Conservation (phyloP, 2,329 filamentous ascomycete genomes). For the Fusarium sp. region DNA sequence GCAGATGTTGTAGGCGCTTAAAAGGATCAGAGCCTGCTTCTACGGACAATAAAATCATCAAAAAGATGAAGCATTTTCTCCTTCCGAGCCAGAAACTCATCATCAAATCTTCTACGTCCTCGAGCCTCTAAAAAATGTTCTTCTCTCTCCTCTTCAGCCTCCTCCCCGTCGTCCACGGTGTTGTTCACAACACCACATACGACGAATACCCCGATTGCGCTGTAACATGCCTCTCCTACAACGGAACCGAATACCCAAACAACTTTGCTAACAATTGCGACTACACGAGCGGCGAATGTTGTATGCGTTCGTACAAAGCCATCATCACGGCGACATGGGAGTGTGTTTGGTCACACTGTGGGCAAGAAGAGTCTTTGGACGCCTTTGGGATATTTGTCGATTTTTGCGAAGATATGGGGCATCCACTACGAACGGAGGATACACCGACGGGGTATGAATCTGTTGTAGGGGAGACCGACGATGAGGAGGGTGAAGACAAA, state of each 20-base stretch:
- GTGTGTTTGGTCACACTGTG: conserved; percentile 4
- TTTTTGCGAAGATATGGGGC: background rate
- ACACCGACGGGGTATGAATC: conserved; percentile 7
- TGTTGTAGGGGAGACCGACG: background rate
- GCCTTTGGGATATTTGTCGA: conserved; percentile 6
- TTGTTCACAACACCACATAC: background rate
- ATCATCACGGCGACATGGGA: conserved; percentile 11
- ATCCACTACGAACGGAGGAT: background rate
- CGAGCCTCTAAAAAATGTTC: background rate
- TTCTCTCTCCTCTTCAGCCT: background rate
- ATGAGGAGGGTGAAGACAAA: background rate
- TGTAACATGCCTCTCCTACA: conserved; percentile 1
- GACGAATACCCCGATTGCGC: conserved; percentile 7
- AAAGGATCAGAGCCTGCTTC: background rate
- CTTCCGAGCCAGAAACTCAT: background rate
- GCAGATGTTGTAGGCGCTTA: background rate
- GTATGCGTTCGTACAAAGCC: conserved; percentile 5
- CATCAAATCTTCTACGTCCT: background rate
- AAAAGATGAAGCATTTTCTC: background rate
- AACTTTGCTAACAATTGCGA: conserved; percentile 23
- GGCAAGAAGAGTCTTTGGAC: background rate
- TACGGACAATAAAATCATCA: background rate
- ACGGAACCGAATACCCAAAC: background rate
- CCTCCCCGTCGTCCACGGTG: background rate
- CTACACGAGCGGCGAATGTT: conserved; percentile 10